Evolutionary conservation across 2,329 filamentous ascomycete species (phyloP), one percentile per base, ranked within the genome.

Genomic region (Penicillium sp.): DNA sequence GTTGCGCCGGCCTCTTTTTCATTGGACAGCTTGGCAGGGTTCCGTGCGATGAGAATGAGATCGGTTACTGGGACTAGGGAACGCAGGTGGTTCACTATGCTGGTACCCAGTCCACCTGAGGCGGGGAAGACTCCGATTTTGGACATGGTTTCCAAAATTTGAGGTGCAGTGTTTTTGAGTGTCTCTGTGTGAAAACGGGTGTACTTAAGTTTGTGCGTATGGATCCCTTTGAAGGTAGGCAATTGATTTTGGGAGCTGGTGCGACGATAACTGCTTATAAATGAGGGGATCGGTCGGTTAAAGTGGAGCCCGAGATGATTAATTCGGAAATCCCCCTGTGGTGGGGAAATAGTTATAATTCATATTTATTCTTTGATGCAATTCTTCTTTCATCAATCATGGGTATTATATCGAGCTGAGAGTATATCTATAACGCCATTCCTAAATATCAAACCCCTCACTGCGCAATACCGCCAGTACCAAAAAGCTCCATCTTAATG

Each of bases 401-500:
- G 39, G 19, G 35, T 39, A 42, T 42, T 35, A 29, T 26, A 37
- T 42, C 22, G 48, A 50, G 33, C 9, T 39, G 48, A 50, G 48
- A 50, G 45, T 49, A 16, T 49, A 22, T 50, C n/a, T 16, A 10
- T 19, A 50, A 42, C 22, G 48, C 33, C 22, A 13, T 19, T 31
- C 22, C 9, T 16, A 22, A 13, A 10, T 19, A 6, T 14, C 29
- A 49, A 26, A 49, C 8, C 1, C 14, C 33, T 47, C 16, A 53
- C 16, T 45, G 27, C n/a, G 50, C 43, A 16, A 74, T 64, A 54
- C 72, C 72, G 4, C 85, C 84, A 1, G 85, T 86, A n/a, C 80
- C 82, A 63, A 90, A 91, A 29, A 89, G 71, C 73, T 92, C 89
- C 63, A 90, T 79, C 66, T 86, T 82, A 54, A 90, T 81, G 62